phyloP scores from a whole-genome alignment of 2,329 filamentous ascomycete genomes.

The Blastomyces percursus region DNA sequence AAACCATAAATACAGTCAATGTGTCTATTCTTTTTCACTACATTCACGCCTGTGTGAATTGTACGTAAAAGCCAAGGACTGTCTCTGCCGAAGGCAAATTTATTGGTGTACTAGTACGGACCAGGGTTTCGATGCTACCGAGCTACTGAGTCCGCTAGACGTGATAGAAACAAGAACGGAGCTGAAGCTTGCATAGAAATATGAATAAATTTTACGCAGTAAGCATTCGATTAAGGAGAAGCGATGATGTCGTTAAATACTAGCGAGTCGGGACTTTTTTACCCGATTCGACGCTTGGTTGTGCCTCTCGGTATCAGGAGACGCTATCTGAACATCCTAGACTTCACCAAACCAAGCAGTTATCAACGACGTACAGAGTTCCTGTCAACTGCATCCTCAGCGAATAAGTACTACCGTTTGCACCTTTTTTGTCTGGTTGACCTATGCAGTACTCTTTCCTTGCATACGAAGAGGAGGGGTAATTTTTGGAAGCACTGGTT shows the following conservation, averaged over 20 bases:
- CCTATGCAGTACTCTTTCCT: not conserved
- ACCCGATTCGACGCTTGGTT: not conserved
- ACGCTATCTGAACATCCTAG: not conserved
- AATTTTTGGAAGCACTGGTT: not conserved
- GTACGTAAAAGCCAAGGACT: not conserved
- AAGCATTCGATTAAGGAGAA: not conserved
- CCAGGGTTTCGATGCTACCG: not conserved
- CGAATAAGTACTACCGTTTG: not conserved
- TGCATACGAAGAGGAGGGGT: not conserved
- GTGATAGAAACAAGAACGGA: no score
- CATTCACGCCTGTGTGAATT: not conserved
- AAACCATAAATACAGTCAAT: not conserved
- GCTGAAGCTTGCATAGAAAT: not conserved
- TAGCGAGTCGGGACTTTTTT: slow-evolving; percentile 2
- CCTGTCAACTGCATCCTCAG: not conserved
- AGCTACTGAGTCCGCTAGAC: not conserved
- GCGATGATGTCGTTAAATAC: not conserved
- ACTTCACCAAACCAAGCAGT: not conserved
- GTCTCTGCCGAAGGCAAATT: no score
- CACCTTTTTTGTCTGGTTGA: no score
- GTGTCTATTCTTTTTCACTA: not conserved
- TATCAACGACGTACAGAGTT: not conserved
- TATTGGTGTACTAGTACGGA: no score
- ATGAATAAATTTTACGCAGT: not conserved
- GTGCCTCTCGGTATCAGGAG: not conserved